Evolutionary conservation across 495 filamentous ascomycete species (phyloP).

Genomic region (Trichoderma erinaceum): DNA sequence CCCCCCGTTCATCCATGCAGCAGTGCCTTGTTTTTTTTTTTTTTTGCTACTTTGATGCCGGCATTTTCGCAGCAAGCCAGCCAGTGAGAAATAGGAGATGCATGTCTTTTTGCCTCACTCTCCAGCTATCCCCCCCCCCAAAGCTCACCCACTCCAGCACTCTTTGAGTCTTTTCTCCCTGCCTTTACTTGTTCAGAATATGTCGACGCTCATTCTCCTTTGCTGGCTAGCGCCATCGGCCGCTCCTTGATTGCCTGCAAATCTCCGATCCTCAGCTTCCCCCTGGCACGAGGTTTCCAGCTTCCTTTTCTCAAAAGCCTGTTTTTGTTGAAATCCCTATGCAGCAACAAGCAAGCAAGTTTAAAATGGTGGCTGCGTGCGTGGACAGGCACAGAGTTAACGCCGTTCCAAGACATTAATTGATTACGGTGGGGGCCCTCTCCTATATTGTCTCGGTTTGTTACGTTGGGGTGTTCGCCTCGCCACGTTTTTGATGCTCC

Average conservation of each 20-base stretch:
- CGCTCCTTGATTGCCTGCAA: slow-evolving; percentile 15
- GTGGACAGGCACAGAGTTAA: neutral
- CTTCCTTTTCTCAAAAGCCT: neutral
- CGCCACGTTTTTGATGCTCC: neutral
- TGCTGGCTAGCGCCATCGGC: slow-evolving; percentile 7
- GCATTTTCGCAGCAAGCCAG: neutral
- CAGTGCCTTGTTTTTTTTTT: neutral
- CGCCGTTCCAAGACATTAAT: slow-evolving; percentile 10
- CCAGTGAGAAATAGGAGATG: neutral
- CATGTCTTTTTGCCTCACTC: neutral
- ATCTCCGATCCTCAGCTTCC: slow-evolving; percentile 10
- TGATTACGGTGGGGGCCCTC: neutral
- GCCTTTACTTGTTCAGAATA: too few species aligned
- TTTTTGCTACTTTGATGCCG: neutral
- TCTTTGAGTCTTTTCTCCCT: neutral
- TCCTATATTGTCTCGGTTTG: slow-evolving; percentile 6
- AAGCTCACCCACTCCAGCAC: neutral
- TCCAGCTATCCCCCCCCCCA: too few species aligned
- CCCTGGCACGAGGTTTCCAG: neutral
- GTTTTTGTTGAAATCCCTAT: too few species aligned
- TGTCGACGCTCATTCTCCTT: neutral
- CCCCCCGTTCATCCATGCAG: too few species aligned
- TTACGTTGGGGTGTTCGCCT: neutral
- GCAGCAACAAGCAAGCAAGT: neutral
- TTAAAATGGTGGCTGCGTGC: neutral